These are phyloP conservation scores for Novakomyces olei DNA, from an alignment of 805 yeast genomes.

Conservation along the genomic window DNA sequence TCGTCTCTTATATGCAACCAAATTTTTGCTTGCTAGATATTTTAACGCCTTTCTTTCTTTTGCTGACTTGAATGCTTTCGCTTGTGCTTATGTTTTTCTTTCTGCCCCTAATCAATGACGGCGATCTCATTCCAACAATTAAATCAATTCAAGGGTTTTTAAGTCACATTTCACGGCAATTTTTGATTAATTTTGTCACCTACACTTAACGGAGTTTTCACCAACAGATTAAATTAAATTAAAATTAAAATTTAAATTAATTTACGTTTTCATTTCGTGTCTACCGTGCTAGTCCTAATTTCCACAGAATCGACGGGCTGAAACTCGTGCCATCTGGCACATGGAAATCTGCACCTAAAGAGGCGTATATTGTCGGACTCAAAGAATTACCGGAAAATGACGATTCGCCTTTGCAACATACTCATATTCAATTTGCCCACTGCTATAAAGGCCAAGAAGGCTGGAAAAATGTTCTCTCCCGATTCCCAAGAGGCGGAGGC, in stretches of 20 bases:
- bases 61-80: too few relatives aligned
- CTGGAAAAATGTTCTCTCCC: constrained; percentile 72
- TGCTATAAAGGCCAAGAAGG: constrained; percentile 96
- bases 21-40: too few relatives aligned
- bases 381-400: constrained; percentile 86
- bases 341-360: constrained; percentile 79
- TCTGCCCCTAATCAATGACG: too few relatives aligned
- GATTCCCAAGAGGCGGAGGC: constrained; percentile 87
- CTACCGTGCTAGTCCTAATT: not conserved
- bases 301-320: constrained; percentile 41
- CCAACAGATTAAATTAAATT: not conserved
- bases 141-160: too few relatives aligned
- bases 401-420: constrained; percentile 77
- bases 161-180: too few relatives aligned
- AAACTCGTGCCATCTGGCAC: constrained; percentile 78
- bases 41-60: too few relatives aligned
- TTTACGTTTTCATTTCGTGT: not conserved
- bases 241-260: not conserved
- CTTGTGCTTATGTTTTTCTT: too few relatives aligned
- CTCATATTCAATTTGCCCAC: constrained; percentile 96
- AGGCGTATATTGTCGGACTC: constrained; percentile 75
- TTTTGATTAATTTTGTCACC: too few relatives aligned
- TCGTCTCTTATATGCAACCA: too few relatives aligned
- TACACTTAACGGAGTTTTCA: too few relatives aligned
- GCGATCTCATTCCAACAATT: too few relatives aligned